phyloP scores from a whole-genome alignment of 176 grass and related monocot species.

The Lolium rigidum region DNA sequence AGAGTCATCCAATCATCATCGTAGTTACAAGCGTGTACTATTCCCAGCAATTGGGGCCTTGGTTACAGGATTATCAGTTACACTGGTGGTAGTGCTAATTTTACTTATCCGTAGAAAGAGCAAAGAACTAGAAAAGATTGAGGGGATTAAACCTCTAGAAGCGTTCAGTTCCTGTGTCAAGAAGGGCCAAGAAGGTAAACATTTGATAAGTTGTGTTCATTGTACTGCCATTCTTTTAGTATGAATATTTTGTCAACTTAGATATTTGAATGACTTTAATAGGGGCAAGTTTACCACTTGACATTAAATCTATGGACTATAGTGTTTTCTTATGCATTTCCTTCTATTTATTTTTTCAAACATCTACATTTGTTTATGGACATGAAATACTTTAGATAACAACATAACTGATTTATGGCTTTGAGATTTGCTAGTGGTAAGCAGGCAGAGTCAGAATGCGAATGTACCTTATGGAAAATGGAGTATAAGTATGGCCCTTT shows the following conservation, averaged over 20 bases:
- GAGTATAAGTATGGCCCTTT: background rate
- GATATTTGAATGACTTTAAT: slow-evolving; percentile 10
- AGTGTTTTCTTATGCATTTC: background rate
- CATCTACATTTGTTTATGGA: background rate
- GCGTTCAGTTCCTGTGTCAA: slow-evolving; percentile 53
- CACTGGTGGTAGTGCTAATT: slow-evolving; percentile 75
- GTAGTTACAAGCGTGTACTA: slow-evolving; percentile 55
- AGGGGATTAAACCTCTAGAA: slow-evolving; percentile 46
- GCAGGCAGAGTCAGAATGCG: background rate
- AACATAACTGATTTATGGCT: slow-evolving; percentile 6
- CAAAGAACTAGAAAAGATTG: slow-evolving; percentile 74
- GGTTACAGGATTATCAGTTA: slow-evolving; percentile 70
- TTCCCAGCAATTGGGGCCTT: slow-evolving; percentile 69
- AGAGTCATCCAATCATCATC: slow-evolving; percentile 63
- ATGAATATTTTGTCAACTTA: background rate
- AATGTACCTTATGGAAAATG: background rate
- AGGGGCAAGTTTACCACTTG: background rate
- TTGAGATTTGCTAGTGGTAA: background rate
- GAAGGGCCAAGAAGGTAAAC: slow-evolving; percentile 74
- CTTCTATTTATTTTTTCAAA: background rate
- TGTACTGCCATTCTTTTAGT: background rate
- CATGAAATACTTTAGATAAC: slow-evolving; percentile 11
- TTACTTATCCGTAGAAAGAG: slow-evolving; percentile 82
- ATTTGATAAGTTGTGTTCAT: slow-evolving; percentile 3
- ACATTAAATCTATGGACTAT: background rate